phyloP scores from a whole-genome alignment of 352 stramenopile species.

The Phytophthora sp. region DNA sequence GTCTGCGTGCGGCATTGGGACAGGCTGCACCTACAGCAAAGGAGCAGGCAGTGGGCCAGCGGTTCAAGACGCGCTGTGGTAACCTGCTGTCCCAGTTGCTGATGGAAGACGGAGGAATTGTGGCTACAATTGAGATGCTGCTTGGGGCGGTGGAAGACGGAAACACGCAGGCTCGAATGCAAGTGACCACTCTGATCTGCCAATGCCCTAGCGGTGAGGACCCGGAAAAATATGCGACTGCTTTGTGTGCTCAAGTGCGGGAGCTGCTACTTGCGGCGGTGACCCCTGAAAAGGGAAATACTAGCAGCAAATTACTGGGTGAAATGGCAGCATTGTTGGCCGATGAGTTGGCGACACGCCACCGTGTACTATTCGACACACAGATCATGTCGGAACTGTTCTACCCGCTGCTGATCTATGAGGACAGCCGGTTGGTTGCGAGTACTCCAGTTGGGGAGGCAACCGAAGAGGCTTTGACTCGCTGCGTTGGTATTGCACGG shows the following conservation, averaged over 20 bases:
- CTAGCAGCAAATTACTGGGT: constrained; percentile 70
- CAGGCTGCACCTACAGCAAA: constrained; percentile 38
- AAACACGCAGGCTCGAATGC: constrained; percentile 85
- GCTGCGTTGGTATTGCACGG: constrained; percentile 57
- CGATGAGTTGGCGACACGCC: constrained; percentile 57
- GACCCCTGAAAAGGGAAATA: constrained; percentile 46
- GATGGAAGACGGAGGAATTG: constrained; percentile 75
- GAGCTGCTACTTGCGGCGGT: constrained; percentile 53
- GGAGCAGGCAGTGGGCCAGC: constrained; percentile 24
- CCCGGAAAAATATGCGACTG: constrained; percentile 46
- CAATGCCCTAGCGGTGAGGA: constrained; percentile 61
- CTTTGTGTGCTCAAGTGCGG: constrained; percentile 62
- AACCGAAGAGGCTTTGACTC: constrained; percentile 56
- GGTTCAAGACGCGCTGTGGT: constrained; percentile 73
- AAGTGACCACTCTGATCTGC: constrained; percentile 81
- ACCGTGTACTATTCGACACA: constrained; percentile 52
- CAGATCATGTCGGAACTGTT: constrained; percentile 67
- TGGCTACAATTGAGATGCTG: constrained; percentile 85
- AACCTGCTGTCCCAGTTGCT: constrained; percentile 63
- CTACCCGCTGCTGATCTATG: constrained; percentile 66
- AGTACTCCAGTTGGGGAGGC: constrained; percentile 2
- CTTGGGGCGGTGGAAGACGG: constrained; percentile 77
- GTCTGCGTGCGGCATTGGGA: constrained; percentile 67
- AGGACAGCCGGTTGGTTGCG: constrained; percentile 36
- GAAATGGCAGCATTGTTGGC: constrained; percentile 74